A percentile compares a stretch with the other conserved stretches of the same genome.
Evolutionary conservation across 345 rosid genomes (phyloP).

Genomic region (Arabidopsis thaliana): DNA sequence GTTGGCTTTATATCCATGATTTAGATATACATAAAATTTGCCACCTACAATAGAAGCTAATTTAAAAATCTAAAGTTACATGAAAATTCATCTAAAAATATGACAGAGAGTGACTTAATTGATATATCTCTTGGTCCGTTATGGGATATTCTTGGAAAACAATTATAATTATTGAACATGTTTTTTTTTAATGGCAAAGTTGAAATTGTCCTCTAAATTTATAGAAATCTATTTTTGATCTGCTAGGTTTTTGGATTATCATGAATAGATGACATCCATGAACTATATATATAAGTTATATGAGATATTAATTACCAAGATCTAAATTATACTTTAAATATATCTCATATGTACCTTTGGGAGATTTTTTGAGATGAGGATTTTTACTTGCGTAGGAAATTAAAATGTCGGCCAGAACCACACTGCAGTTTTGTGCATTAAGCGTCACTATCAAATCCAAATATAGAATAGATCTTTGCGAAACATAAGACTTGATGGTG

Average conservation of each 20-base stretch:
- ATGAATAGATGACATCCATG: background rate
- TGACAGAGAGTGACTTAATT: no score
- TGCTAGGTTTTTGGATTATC: background rate
- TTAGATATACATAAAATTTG: background rate
- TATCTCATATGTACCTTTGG: background rate
- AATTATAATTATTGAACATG: no score
- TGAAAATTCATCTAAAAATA: no score
- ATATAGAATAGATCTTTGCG: background rate
- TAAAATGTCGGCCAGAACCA: no score
- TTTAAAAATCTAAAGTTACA: no score
- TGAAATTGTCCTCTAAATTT: background rate
- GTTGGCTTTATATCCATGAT: background rate
- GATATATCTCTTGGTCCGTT: no score
- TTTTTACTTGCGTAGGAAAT: no score
- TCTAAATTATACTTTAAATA: background rate
- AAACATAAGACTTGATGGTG: background rate
- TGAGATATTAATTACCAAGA: background rate
- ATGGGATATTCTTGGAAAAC: no score
- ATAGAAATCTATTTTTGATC: background rate
- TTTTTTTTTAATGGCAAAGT: background rate
- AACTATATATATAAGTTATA: background rate
- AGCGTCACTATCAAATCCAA: background rate
- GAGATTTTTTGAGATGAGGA: no score
- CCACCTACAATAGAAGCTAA: no score
- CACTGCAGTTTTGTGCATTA: background rate